Conservation (phyloP, 2,329 filamentous ascomycete species). For the Botryotinia globosa region DNA sequence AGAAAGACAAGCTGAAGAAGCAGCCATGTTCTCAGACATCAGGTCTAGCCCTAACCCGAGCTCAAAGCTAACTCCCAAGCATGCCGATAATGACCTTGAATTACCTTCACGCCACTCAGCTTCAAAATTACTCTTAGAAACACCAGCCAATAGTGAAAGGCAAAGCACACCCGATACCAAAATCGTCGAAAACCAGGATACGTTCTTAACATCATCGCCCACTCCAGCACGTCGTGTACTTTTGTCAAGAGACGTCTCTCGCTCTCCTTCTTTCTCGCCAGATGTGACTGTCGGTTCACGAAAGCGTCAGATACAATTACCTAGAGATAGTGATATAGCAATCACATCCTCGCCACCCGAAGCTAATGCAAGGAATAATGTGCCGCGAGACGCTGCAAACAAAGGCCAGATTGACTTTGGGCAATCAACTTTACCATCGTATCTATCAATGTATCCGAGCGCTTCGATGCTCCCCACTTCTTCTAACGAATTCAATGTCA, state of each 20-base stretch:
- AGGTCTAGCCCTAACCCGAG: constrained; percentile 49
- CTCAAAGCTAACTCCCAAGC: constrained; percentile 24
- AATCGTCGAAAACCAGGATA: constrained; percentile 32
- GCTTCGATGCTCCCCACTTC: not conserved
- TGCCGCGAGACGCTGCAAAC: too few relatives aligned
- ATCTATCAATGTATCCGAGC: not conserved
- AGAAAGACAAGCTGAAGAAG: constrained; percentile 59
- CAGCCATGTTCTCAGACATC: constrained; percentile 66
- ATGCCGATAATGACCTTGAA: constrained; percentile 32
- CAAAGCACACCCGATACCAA: constrained; percentile 33
- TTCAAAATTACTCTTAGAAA: constrained; percentile 24
- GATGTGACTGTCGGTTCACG: constrained; percentile 34
- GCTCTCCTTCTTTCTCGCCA: constrained; percentile 58
- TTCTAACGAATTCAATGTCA: constrained; percentile 35
- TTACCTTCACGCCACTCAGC: constrained; percentile 30
- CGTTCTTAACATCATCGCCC: constrained; percentile 54
- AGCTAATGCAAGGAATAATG: not conserved
- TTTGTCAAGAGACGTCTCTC: constrained; percentile 50
- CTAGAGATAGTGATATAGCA: constrained; percentile 43
- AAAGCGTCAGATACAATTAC: not conserved
- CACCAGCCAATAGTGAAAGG: constrained; percentile 21
- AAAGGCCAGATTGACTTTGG: not conserved
- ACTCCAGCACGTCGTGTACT: constrained; percentile 51
- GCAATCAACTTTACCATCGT: not conserved
- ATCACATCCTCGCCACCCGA: constrained; percentile 32